These are phyloP conservation scores for Leonotis leonurus DNA, from an alignment of 257 asterid species.

Conservation along the genomic window DNA sequence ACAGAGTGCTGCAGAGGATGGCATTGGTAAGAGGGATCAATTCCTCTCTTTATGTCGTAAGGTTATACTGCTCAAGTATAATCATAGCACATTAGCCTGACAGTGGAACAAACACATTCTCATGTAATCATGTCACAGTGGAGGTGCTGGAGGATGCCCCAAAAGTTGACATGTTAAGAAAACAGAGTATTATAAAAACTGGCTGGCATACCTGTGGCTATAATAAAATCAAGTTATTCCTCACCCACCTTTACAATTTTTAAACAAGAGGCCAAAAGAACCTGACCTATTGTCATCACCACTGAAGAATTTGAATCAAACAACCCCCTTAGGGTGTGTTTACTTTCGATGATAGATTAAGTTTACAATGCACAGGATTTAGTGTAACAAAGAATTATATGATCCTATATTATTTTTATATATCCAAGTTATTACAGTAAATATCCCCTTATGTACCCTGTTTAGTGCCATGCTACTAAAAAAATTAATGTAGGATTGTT, in stretches of 20 bases:
- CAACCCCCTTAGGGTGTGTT: not conserved
- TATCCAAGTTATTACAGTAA: not conserved
- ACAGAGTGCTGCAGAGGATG: conserved; percentile 99
- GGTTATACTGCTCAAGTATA: not conserved
- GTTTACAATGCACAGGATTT: not conserved
- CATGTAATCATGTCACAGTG: not conserved
- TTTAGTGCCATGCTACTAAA: not conserved
- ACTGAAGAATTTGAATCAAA: not conserved
- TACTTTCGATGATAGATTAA: not conserved
- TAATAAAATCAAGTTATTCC: not conserved
- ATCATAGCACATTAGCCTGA: not conserved
- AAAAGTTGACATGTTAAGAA: conserved; percentile 1
- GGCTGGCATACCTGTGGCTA: not conserved
- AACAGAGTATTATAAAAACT: not conserved
- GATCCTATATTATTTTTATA: not conserved
- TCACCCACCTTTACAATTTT: not conserved
- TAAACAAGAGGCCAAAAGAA: too few relatives aligned
- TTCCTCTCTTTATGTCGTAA: conserved; percentile 1
- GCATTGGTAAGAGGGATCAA: conserved; percentile 61
- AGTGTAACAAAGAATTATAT: not conserved
- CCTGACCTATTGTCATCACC: not conserved
- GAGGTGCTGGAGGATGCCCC: not conserved
- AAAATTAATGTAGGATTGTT: not conserved
- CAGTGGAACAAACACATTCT: not conserved
- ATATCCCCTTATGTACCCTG: not conserved